phyloP scores from a whole-genome alignment of 2,329 filamentous ascomycete genomes.

The Xylaria sp. region DNA sequence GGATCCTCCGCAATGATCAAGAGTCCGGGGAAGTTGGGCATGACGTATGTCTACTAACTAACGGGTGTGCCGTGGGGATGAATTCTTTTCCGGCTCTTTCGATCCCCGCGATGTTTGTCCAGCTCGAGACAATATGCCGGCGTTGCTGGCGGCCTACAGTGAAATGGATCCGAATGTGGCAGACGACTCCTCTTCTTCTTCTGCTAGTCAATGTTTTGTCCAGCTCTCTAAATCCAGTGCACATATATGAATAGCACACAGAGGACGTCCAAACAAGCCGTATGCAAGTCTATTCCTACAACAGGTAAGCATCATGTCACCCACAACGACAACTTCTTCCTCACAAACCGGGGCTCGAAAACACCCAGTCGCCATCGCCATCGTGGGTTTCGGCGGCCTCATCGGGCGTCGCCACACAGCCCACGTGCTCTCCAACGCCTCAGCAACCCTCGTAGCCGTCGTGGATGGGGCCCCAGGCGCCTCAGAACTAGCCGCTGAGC shows the following conservation, averaged over 20 bases:
- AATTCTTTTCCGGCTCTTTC: not conserved
- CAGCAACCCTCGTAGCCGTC: conserved; percentile 5
- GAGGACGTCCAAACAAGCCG: not conserved
- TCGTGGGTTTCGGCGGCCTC: conserved; percentile 15
- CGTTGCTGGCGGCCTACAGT: not conserved
- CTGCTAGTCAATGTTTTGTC: not conserved
- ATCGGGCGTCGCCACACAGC: conserved; percentile 18
- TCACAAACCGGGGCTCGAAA: not conserved
- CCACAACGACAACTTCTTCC: not conserved
- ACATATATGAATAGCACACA: not conserved
- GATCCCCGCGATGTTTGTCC: not conserved
- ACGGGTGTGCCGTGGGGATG: not conserved
- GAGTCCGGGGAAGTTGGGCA: not conserved
- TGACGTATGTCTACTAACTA: not conserved
- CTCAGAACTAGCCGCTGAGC: conserved; percentile 7
- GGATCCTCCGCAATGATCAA: not conserved
- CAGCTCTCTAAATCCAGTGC: not conserved
- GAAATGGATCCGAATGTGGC: not conserved
- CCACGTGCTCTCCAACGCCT: conserved; percentile 14
- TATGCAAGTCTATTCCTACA: not conserved
- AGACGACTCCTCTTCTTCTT: not conserved
- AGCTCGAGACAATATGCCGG: not conserved
- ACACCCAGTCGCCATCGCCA: conserved; percentile 9
- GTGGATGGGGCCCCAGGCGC: conserved; percentile 18
- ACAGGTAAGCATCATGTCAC: not conserved